Evolutionary conservation across 1,284 basidiomycete species (phyloP).

Genomic region (Grifola frondosa): DNA sequence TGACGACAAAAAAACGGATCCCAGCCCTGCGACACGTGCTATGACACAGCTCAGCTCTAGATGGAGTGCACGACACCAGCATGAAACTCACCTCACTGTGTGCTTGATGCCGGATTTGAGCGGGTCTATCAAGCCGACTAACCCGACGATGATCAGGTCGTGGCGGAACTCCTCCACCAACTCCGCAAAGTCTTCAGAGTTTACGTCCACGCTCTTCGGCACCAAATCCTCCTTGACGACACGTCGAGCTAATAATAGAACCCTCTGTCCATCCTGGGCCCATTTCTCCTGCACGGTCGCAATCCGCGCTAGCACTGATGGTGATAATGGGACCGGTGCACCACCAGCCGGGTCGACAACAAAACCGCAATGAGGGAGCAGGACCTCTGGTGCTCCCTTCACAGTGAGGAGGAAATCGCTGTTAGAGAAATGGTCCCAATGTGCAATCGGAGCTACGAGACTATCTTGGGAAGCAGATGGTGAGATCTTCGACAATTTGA

Average conservation of each 20-base stretch:
- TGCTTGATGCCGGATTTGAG: slow-evolving; percentile 57
- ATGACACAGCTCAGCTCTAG: neutral
- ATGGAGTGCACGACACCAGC: neutral
- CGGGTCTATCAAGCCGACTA: slow-evolving; percentile 65
- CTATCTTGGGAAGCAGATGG: slow-evolving; percentile 6
- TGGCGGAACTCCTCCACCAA: slow-evolving; percentile 35
- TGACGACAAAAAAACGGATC: slow-evolving; percentile 68
- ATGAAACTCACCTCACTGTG: slow-evolving; percentile 36
- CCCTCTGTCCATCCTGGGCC: slow-evolving; percentile 58
- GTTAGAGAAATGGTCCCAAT: slow-evolving; percentile 33
- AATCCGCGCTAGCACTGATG: slow-evolving; percentile 34
- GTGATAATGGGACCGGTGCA: slow-evolving; percentile 32
- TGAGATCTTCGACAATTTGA: slow-evolving; percentile 37
- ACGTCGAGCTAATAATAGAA: slow-evolving; percentile 47
- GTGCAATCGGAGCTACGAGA: slow-evolving; percentile 21
- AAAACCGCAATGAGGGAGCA: slow-evolving; percentile 47
- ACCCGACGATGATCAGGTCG: slow-evolving; percentile 57
- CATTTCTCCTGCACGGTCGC: slow-evolving; percentile 47
- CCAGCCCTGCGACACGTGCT: slow-evolving; percentile 53
- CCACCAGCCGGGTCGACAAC: slow-evolving; percentile 37
- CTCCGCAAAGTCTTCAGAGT: slow-evolving; percentile 40
- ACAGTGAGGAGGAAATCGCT: slow-evolving; percentile 42
- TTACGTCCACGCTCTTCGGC: slow-evolving; percentile 30
- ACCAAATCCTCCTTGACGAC: slow-evolving; percentile 31
- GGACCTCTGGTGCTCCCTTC: slow-evolving; percentile 60